Evolutionary conservation across 306 rosid genomes (phyloP).

Genomic region (Vigna radiata): DNA sequence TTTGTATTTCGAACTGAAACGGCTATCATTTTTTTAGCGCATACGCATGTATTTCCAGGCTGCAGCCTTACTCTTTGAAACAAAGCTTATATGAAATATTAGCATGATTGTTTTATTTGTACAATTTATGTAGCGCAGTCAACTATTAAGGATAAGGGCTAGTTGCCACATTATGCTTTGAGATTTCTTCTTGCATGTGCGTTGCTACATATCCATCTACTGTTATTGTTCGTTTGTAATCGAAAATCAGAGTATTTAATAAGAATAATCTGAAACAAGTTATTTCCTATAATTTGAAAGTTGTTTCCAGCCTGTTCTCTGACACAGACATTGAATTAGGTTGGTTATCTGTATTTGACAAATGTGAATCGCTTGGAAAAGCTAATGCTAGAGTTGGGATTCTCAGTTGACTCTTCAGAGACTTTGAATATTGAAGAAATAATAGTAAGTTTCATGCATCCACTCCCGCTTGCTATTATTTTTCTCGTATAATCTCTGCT

Average conservation of each 20-base stretch:
- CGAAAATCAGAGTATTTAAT: conserved; percentile 26
- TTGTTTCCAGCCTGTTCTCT: conserved; percentile 43
- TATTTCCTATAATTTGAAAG: conserved; percentile 15
- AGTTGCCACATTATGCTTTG: too few species aligned
- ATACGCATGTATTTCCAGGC: too few species aligned
- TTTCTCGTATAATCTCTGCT: conserved; percentile 7
- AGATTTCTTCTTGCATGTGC: too few species aligned
- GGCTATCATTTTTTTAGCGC: too few species aligned
- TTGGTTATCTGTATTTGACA: conserved; percentile 86
- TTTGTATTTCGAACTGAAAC: too few species aligned
- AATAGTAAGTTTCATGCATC: conserved; percentile 55
- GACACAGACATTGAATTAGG: conserved; percentile 57
- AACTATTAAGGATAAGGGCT: too few species aligned
- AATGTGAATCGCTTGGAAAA: conserved; percentile 80
- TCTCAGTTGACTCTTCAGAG: conserved; percentile 74
- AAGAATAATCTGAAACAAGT: conserved; percentile 36
- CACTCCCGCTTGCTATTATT: conserved; percentile 2
- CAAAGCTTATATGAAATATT: too few species aligned
- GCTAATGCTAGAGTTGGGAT: conserved; percentile 80
- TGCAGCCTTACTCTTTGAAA: too few species aligned
- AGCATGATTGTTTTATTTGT: too few species aligned
- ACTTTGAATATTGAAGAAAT: conserved; percentile 61
- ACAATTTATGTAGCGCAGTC: too few species aligned
- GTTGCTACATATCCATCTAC: background rate
- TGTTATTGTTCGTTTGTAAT: conserved; percentile 25